These are phyloP conservation scores for Clarireedia paspali DNA, from an alignment of 2,329 filamentous ascomycete genomes.

Conservation along the genomic window DNA sequence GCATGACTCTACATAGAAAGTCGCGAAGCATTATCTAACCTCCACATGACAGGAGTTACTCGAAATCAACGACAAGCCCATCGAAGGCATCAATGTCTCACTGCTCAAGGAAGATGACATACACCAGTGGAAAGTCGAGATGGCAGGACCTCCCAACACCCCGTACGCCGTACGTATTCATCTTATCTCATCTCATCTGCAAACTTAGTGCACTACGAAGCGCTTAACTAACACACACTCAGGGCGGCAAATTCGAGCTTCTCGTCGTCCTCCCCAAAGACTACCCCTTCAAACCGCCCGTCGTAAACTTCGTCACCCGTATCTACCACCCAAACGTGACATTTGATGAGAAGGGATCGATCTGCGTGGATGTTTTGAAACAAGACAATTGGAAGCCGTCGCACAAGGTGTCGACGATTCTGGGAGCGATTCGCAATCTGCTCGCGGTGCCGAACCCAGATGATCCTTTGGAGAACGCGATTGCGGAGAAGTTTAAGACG, in stretches of 20 bases:
- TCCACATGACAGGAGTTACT: conserved; percentile 43
- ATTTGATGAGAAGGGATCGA: conserved; percentile 65
- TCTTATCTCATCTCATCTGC: background rate
- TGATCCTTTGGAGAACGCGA: conserved; percentile 61
- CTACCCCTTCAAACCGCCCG: conserved; percentile 68
- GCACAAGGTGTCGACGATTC: conserved; percentile 57
- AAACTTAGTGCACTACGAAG: background rate
- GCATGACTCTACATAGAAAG: background rate
- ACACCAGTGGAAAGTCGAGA: conserved; percentile 58
- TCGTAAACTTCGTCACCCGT: conserved; percentile 61
- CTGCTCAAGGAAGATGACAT: conserved; percentile 57
- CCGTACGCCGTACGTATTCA: conserved; percentile 50
- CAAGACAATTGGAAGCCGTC: conserved; percentile 68
- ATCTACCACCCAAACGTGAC: conserved; percentile 72
- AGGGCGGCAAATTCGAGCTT: conserved; percentile 60
- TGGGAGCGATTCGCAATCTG: conserved; percentile 57
- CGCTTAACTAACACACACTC: background rate
- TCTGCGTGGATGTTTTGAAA: conserved; percentile 67
- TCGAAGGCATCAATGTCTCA: conserved; percentile 46
- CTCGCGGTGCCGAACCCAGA: conserved; percentile 62
- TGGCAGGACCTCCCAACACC: conserved; percentile 58
- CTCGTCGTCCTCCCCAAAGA: conserved; percentile 59
- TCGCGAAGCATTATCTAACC: background rate
- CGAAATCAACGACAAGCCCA: conserved; percentile 49
- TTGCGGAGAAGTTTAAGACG: conserved; percentile 62